phyloP scores from a whole-genome alignment of 2,329 filamentous ascomycete species.

The Alternaria novae-zelandiae region DNA sequence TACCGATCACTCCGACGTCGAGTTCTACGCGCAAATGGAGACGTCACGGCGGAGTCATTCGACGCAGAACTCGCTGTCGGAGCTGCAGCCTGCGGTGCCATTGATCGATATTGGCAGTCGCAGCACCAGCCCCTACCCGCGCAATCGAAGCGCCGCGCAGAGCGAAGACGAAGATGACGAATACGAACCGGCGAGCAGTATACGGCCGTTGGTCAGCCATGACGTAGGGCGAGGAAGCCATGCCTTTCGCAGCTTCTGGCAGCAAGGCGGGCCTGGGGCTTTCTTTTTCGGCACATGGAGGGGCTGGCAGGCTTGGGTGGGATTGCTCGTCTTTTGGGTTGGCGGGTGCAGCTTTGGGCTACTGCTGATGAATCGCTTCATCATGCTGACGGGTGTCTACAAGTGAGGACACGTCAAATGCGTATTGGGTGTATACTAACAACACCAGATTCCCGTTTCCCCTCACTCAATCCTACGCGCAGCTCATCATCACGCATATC shows the following conservation, averaged over 20 bases:
- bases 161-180: constrained; percentile 58
- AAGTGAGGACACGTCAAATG: constrained; percentile 33
- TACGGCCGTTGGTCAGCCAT: constrained; percentile 47
- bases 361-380: constrained; percentile 59
- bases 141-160: constrained; percentile 50
- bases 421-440: constrained; percentile 20
- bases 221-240: constrained; percentile 35
- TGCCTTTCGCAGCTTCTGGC: constrained; percentile 33
- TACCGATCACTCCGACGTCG: constrained; percentile 44
- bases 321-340: constrained; percentile 56
- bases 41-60: constrained; percentile 31
- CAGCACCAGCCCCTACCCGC: constrained; percentile 54
- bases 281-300: constrained; percentile 56
- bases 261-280: constrained; percentile 55
- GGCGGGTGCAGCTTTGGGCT: constrained; percentile 56
- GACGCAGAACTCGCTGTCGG: constrained; percentile 42
- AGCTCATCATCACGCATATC: constrained; percentile 58
- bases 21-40: constrained; percentile 42
- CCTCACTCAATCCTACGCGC: constrained; percentile 57
- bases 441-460: constrained; percentile 58
- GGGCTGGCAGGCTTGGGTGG: constrained; percentile 58
- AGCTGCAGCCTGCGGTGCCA: constrained; percentile 50
- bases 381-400: constrained; percentile 57
- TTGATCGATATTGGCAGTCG: constrained; percentile 53
- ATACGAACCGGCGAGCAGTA: constrained; percentile 43